These are phyloP conservation scores for Diaporthe velutina DNA, from an alignment of 2,329 filamentous ascomycete species.

Conservation along the genomic window DNA sequence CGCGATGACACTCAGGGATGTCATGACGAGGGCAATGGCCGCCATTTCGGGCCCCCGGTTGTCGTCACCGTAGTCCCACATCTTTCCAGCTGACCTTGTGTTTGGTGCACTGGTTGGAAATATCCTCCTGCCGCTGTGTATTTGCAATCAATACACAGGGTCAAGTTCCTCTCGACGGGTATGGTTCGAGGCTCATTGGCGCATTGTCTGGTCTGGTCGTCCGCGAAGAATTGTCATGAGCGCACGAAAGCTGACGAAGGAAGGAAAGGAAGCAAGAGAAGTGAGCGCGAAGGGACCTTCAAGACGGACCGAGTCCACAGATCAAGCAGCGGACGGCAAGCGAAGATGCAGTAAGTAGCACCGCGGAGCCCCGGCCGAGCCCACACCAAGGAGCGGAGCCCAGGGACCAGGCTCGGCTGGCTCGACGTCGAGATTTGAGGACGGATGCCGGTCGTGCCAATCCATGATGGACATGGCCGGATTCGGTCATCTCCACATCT, in stretches of 20 bases:
- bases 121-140: background rate
- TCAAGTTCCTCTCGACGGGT: conserved; percentile 24
- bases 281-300: conserved; percentile 6
- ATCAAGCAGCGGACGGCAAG: conserved; percentile 29
- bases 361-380: conserved; percentile 16
- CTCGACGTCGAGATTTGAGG: conserved; percentile 3
- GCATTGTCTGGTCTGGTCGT: conserved; percentile 3
- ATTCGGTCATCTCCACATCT: conserved; percentile 15
- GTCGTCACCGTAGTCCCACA: conserved; percentile 39
- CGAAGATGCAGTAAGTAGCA: conserved; percentile 17
- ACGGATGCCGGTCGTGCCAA: conserved; percentile 14
- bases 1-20: conserved; percentile 34
- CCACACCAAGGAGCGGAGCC: conserved; percentile 24
- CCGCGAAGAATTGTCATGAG: conserved; percentile 10
- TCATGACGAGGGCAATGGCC: conserved; percentile 35
- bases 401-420: conserved; percentile 27
- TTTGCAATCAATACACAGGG: conserved; percentile 21
- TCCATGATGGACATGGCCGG: conserved; percentile 27
- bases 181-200: conserved; percentile 22
- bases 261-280: background rate
- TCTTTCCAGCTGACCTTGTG: conserved; percentile 4
- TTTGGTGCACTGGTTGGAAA: background rate
- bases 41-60: conserved; percentile 38
- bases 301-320: background rate
- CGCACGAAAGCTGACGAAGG: background rate